phyloP scores from a whole-genome alignment of 106 monocot genomes.

The Platanthera guangdongensis region DNA sequence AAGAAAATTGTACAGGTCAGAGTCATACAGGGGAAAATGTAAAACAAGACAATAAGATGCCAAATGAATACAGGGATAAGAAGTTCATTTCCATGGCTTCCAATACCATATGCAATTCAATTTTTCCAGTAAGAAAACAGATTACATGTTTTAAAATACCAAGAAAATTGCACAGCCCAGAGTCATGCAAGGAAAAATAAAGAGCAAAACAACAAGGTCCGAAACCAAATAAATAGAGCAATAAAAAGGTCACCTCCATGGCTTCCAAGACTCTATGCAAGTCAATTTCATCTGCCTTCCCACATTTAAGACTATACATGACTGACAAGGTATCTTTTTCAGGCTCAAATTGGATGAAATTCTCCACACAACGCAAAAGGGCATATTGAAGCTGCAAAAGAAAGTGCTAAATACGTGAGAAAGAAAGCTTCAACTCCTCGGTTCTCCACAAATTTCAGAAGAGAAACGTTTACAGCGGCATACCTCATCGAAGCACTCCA shows the following conservation, averaged over 20 bases:
- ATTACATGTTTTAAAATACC: not conserved
- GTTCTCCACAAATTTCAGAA: not conserved
- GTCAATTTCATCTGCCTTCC: constrained; percentile 16
- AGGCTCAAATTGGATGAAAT: constrained; percentile 39
- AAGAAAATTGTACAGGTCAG: too few species aligned
- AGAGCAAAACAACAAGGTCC: not conserved
- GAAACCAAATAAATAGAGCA: too few species aligned
- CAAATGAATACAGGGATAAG: too few species aligned
- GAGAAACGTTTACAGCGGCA: not conserved
- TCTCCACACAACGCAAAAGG: constrained; percentile 46
- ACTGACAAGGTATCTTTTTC: constrained; percentile 42
- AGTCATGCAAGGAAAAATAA: not conserved
- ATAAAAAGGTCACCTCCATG: constrained; percentile 53
- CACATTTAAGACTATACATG: constrained; percentile 15
- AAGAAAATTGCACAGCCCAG: not conserved
- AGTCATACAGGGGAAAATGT: too few species aligned
- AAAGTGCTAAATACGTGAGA: not conserved
- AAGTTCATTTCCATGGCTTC: too few species aligned
- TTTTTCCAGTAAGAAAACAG: not conserved
- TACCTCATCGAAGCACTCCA: constrained; percentile 70
- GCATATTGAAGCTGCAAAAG: constrained; percentile 54
- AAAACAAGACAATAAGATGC: too few species aligned
- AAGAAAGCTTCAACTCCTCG: not conserved
- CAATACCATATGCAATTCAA: too few species aligned
- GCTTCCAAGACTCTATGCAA: constrained; percentile 53